Percentiles rank a stretch among this genome's conserved stretches.
Conservation (phyloP, 306 rosid species). For the Senna tora region DNA sequence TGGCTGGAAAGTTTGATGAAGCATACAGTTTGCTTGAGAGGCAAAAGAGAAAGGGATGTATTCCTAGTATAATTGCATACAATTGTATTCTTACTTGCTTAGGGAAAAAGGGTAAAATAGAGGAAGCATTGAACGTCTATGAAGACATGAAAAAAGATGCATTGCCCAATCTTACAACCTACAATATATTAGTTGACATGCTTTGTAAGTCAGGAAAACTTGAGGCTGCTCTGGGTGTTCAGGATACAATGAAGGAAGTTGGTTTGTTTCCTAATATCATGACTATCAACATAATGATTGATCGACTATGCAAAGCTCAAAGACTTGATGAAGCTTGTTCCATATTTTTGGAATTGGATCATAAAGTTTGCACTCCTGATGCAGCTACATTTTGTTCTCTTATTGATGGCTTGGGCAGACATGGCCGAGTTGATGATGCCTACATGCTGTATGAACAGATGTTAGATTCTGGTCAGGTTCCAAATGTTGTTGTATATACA, state of each 20-base stretch:
- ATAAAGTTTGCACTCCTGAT: conserved; percentile 75
- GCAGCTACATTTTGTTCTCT: conserved; percentile 81
- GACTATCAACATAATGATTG: conserved; percentile 92
- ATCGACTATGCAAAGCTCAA: conserved; percentile 82
- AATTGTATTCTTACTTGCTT: conserved; percentile 84
- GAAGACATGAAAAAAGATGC: conserved; percentile 92
- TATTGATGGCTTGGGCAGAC: conserved; percentile 89
- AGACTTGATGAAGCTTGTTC: conserved; percentile 85
- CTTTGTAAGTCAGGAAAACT: conserved; percentile 78
- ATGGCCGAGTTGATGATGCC: conserved; percentile 81
- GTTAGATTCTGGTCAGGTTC: conserved; percentile 73
- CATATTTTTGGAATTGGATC: conserved; percentile 80
- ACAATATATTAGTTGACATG: conserved; percentile 83
- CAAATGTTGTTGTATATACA: conserved; percentile 73
- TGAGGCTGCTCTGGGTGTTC: conserved; percentile 63
- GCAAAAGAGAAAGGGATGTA: conserved; percentile 86
- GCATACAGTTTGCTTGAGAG: conserved; percentile 87
- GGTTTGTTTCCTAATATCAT: conserved; percentile 87
- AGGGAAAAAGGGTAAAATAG: conserved; percentile 71
- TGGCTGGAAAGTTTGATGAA: conserved; percentile 83
- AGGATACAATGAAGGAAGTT: conserved; percentile 76
- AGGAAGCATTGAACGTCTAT: conserved; percentile 69
- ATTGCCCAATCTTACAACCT: conserved; percentile 79
- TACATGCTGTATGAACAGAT: conserved; percentile 88
- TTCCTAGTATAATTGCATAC: conserved; percentile 83